Percentiles rank a stretch among this genome's conserved stretches.
Evolutionary conservation across 2,329 filamentous ascomycete species (phyloP).

Genomic region (Rhynchosporium secalis): DNA sequence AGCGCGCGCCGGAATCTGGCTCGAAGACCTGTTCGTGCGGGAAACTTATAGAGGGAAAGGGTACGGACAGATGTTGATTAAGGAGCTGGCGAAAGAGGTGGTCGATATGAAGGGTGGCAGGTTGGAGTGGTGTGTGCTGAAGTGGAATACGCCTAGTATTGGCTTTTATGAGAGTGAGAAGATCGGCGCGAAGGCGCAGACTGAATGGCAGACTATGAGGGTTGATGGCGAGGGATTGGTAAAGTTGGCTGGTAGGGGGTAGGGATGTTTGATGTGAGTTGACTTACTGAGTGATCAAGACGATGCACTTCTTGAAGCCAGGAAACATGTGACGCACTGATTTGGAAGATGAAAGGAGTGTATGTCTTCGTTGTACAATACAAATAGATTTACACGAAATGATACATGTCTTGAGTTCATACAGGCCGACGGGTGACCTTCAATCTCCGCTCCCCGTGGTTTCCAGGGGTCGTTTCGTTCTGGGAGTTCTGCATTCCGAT

Average conservation of each 20-base stretch:
- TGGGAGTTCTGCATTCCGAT: not conserved
- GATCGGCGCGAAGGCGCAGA: slow-evolving; percentile 64
- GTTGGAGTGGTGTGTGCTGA: slow-evolving; percentile 87
- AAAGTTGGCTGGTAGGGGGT: slow-evolving; percentile 50
- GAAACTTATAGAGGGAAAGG: slow-evolving; percentile 69
- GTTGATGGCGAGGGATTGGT: slow-evolving; percentile 66
- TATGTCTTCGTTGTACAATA: not conserved
- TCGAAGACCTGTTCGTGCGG: slow-evolving; percentile 89
- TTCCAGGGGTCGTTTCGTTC: not conserved
- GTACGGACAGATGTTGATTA: slow-evolving; percentile 76
- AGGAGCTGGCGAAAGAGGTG: slow-evolving; percentile 77
- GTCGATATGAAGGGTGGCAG: slow-evolving; percentile 69
- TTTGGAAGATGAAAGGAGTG: not conserved
- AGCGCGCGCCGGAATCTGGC: slow-evolving; percentile 81
- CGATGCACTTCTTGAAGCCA: too few species aligned
- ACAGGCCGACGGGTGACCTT: not conserved
- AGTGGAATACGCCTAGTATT: slow-evolving; percentile 91
- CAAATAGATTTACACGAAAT: not conserved
- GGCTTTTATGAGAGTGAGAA: slow-evolving; percentile 74
- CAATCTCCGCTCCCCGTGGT: not conserved
- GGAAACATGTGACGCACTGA: too few species aligned
- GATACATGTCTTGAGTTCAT: not conserved
- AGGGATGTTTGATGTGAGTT: not conserved
- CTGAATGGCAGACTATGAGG: slow-evolving; percentile 74
- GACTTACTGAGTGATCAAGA: not conserved